phyloP scores from a whole-genome alignment of 306 rosid genomes.

The Astragalus membranaceus region DNA sequence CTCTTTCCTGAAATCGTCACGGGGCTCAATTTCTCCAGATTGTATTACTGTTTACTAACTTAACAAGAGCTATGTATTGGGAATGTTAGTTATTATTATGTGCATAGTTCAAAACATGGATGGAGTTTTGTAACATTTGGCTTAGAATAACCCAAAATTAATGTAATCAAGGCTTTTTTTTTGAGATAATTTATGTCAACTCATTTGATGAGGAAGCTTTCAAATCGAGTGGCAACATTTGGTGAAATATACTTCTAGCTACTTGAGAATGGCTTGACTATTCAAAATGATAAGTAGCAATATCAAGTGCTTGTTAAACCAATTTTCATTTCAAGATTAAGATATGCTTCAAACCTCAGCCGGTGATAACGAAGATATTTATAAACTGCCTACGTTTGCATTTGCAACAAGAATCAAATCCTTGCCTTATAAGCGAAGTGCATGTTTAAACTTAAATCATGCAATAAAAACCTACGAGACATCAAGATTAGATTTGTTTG shows the following conservation, averaged over 20 bases:
- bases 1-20: neutral
- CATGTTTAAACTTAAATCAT: neutral
- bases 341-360: neutral
- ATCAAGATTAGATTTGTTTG: neutral
- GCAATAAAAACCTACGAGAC: neutral
- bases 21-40: neutral
- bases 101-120: neutral
- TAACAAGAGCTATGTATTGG: neutral
- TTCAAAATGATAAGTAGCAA: no score
- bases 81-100: neutral
- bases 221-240: no score
- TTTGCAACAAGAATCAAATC: neutral
- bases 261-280: no score
- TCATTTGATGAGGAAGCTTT: no score
- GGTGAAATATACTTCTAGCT: no score
- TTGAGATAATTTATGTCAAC: no score
- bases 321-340: neutral
- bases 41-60: neutral
- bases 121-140: neutral
- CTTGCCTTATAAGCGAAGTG: neutral
- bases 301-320: neutral
- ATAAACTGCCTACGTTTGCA: neutral
- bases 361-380: neutral
- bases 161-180: no score
- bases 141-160: neutral